Evolutionary conservation across 2,329 filamentous ascomycete genomes (phyloP), one percentile per base, ranked within the genome.

Genomic region (Furcasterigmium sp.): DNA sequence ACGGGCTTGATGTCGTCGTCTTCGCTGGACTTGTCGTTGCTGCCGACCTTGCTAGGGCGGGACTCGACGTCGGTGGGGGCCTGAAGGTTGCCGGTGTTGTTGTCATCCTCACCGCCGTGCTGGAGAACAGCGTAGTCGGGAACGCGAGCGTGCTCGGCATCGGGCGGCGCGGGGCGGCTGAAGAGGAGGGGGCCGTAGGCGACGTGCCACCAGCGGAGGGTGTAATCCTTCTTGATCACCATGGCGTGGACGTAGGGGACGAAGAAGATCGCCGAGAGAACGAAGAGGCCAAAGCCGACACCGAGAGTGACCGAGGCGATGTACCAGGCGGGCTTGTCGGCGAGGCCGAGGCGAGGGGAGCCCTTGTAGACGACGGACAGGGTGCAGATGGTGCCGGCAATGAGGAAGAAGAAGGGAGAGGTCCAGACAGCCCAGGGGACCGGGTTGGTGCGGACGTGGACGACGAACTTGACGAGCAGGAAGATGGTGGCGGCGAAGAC

Each of bases 281-380:
- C 6, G 39, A 64, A 70, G 26, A 89, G 64, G 45, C 78, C 84
- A 37, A 63, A 68, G 47, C 84, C 84, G 28, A 70, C 72, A 32
- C 84, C 83, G 47, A 88, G 56, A 15, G 80, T 82, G 47, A 88
- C 83, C 13, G 75, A 65, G 10, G 73, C 82, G 47, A 89, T 78
- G 56, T 78, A 89, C 75, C 76, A 82, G 8, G 63, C 62, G 2
- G 85, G 82, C 70, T 83, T 85, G 64, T 83, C 78, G 67, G 67
- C 71, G 21, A 87, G 68, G 18, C 75, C 73, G 23, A 87, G 74
- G 46, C 71, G 81, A 19, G 85, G 84, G 9, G 85, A 87, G 25
- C 85, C 85, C 73, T 90, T 89, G 76, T 87, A 89, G 53, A 90
- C 85, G 54, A 91, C 81, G 35, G 83, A 87, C 5, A 91, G 72